Evolutionary conservation across 345 rosid genomes (phyloP).

Genomic region (Eucalyptus polybractea): DNA sequence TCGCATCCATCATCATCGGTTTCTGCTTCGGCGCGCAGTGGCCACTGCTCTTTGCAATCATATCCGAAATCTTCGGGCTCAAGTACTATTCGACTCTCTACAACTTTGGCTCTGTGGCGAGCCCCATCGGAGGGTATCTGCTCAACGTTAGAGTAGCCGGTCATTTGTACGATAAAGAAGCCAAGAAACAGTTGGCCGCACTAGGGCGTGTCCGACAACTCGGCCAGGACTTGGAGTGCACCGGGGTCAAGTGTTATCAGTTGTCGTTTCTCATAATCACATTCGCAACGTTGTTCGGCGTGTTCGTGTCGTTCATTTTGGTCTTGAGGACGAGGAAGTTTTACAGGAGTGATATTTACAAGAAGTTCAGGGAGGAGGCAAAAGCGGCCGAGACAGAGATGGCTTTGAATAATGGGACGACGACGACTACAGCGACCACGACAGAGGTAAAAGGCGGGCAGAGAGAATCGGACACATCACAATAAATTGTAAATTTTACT

Average conservation of each 20-base stretch:
- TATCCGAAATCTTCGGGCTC: constrained; percentile 54
- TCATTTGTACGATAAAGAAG: constrained; percentile 45
- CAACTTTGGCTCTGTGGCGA: constrained; percentile 49
- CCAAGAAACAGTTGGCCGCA: constrained; percentile 26
- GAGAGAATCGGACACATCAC: not conserved
- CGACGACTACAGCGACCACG: not conserved
- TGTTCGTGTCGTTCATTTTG: constrained; percentile 32
- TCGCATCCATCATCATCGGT: constrained; percentile 42
- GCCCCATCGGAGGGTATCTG: constrained; percentile 51
- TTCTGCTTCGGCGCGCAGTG: constrained; percentile 55
- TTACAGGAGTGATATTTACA: constrained; percentile 50
- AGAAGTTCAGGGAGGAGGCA: constrained; percentile 39
- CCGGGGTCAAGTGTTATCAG: constrained; percentile 39
- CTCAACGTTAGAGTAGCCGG: constrained; percentile 45
- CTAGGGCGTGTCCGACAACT: constrained; percentile 2
- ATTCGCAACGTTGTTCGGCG: constrained; percentile 35
- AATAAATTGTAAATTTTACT: not conserved
- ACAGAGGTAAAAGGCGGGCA: not conserved
- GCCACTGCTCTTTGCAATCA: constrained; percentile 48
- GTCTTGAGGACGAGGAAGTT: constrained; percentile 48
- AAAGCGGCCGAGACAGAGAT: constrained; percentile 21
- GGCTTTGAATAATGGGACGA: constrained; percentile 1
- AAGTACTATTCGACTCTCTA: constrained; percentile 51
- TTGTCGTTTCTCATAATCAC: constrained; percentile 44
- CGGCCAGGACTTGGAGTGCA: constrained; percentile 29